Conservation (phyloP, 2,329 filamentous ascomycete species). For the Aspergillus quadricinctus region DNA sequence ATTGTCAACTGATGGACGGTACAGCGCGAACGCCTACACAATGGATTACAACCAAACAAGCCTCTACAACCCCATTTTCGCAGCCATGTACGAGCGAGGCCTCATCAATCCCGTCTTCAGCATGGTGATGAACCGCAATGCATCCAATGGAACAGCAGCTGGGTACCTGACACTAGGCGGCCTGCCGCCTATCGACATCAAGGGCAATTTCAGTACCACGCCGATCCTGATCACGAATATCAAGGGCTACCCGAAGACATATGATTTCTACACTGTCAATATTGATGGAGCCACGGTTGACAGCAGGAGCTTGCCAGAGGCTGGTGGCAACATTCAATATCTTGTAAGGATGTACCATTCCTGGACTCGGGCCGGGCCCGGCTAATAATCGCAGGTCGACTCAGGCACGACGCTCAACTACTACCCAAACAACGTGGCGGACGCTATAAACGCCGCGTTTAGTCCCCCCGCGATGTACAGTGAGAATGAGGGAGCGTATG, state of each 20-base stretch:
- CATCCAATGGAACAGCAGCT: not conserved
- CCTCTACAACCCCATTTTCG: conserved; percentile 49
- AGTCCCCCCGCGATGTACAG: conserved; percentile 35
- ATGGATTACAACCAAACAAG: conserved; percentile 22
- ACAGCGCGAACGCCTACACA: conserved; percentile 13
- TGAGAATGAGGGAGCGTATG: conserved; percentile 28
- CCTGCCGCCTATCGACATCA: conserved; percentile 10
- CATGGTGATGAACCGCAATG: conserved; percentile 41
- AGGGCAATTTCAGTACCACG: conserved; percentile 11
- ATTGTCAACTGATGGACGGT: conserved; percentile 36
- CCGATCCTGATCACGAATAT: conserved; percentile 16
- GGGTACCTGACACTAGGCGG: conserved; percentile 19
- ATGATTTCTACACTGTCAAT: conserved; percentile 16
- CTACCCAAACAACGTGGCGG: conserved; percentile 26
- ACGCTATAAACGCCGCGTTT: conserved; percentile 41
- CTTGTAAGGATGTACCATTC: conserved; percentile 7
- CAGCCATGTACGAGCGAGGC: conserved; percentile 44
- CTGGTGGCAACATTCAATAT: conserved; percentile 9
- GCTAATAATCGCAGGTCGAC: conserved; percentile 15
- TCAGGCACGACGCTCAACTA: conserved; percentile 33
- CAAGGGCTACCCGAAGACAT: conserved; percentile 8
- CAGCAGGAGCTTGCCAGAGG: conserved; percentile 2
- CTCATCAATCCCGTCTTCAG: conserved; percentile 46
- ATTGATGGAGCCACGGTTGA: conserved; percentile 12
- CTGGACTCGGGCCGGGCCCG: not conserved